Evolutionary conservation across 495 filamentous ascomycete genomes (phyloP).

Genomic region (Neohortaea acidophila): DNA sequence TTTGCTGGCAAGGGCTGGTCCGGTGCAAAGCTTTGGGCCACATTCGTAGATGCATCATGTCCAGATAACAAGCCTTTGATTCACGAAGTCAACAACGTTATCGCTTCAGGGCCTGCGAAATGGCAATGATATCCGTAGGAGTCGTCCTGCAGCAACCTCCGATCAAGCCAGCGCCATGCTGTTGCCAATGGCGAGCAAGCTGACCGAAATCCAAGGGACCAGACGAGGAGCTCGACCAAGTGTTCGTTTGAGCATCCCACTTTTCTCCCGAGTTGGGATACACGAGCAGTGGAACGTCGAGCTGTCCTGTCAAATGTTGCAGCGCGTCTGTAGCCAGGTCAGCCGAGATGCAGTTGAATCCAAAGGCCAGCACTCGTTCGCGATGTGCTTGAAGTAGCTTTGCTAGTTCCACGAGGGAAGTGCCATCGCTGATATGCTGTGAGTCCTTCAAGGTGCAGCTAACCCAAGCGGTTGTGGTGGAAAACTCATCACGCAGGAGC

Average conservation of each 20-base stretch:
- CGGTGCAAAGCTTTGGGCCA: too few species aligned
- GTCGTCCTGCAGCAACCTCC: slow-evolving; percentile 24
- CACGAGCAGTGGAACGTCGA: slow-evolving; percentile 16
- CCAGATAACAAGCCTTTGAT: too few species aligned
- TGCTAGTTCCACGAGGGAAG: slow-evolving; percentile 5
- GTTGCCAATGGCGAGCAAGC: slow-evolving; percentile 6
- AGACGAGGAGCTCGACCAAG: slow-evolving; percentile 12
- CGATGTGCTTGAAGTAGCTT: not conserved
- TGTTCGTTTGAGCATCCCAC: slow-evolving; percentile 19
- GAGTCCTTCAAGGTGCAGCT: slow-evolving; percentile 19
- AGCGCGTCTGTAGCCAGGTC: slow-evolving; percentile 13
- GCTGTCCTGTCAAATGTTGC: slow-evolving; percentile 2
- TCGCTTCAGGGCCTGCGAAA: slow-evolving; percentile 6
- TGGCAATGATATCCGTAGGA: slow-evolving; percentile 14
- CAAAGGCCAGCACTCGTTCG: slow-evolving; percentile 20
- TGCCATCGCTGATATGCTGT: slow-evolving; percentile 20
- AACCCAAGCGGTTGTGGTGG: slow-evolving; percentile 17
- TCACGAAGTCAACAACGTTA: too few species aligned
- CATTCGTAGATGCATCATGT: too few species aligned
- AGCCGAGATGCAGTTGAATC: slow-evolving; percentile 22
- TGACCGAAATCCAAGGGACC: not conserved
- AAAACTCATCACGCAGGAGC: slow-evolving; percentile 19
- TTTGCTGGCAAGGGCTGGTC: too few species aligned
- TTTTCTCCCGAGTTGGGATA: slow-evolving; percentile 27
- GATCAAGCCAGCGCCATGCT: slow-evolving; percentile 17